Conservation (phyloP, 2,329 filamentous ascomycete genomes). For the Chrysoporthe puriensis region DNA sequence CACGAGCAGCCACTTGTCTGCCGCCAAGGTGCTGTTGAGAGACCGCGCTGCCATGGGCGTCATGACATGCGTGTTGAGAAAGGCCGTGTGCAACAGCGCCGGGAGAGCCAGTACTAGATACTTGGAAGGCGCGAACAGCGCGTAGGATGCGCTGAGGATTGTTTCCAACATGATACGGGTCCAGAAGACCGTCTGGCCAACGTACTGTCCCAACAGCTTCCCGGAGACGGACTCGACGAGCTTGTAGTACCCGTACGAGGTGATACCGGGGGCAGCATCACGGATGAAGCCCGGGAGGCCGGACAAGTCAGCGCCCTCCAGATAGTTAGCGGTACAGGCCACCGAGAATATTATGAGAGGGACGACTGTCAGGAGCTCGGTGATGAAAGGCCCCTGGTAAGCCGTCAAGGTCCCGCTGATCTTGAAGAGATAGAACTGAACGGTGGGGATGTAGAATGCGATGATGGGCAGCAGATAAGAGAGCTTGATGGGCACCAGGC, state of each 20-base stretch:
- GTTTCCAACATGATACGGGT: slow-evolving; percentile 76
- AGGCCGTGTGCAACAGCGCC: slow-evolving; percentile 70
- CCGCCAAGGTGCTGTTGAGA: slow-evolving; percentile 68
- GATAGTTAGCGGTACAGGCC: slow-evolving; percentile 63
- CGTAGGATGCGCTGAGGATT: slow-evolving; percentile 66
- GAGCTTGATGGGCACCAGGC: slow-evolving; percentile 53
- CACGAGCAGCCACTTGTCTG: slow-evolving; percentile 73
- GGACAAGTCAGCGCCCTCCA: slow-evolving; percentile 65
- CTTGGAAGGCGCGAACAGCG: slow-evolving; percentile 69
- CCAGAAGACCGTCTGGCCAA: slow-evolving; percentile 66
- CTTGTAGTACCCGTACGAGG: slow-evolving; percentile 68
- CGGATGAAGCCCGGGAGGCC: slow-evolving; percentile 58
- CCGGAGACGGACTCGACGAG: slow-evolving; percentile 47
- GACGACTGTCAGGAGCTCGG: slow-evolving; percentile 73
- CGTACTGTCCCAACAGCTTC: slow-evolving; percentile 48
- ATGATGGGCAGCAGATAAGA: slow-evolving; percentile 68
- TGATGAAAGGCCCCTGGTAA: slow-evolving; percentile 73
- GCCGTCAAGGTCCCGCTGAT: slow-evolving; percentile 70
- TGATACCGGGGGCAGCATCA: slow-evolving; percentile 67
- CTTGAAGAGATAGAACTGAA: slow-evolving; percentile 73
- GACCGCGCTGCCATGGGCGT: slow-evolving; percentile 60
- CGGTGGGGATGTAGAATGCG: slow-evolving; percentile 72
- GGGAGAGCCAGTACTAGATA: slow-evolving; percentile 70
- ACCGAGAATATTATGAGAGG: slow-evolving; percentile 69
- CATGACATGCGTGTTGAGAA: slow-evolving; percentile 75